Percentiles rank a stretch among this genome's conserved stretches.
These are phyloP conservation scores for Trichoderma sp. DNA, from an alignment of 2,329 filamentous ascomycete species.

Conservation along the genomic window DNA sequence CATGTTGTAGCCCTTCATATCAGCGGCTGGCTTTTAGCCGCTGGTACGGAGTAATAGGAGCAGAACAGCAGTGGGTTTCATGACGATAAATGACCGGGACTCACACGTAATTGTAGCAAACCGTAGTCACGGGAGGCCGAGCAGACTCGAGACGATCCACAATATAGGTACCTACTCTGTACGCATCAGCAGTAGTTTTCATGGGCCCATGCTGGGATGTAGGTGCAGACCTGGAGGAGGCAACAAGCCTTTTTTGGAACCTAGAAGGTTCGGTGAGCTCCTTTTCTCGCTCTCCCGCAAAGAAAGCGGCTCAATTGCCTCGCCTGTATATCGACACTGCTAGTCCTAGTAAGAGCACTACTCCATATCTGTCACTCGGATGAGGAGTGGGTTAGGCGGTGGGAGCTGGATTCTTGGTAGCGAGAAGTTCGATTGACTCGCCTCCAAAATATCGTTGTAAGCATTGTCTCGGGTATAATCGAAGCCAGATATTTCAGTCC, in stretches of 20 bases:
- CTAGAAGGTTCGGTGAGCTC: slow-evolving; percentile 19
- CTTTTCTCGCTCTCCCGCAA: neutral
- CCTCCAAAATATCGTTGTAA: neutral
- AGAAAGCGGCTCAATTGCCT: slow-evolving; percentile 8
- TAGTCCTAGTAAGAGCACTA: neutral
- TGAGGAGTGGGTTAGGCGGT: slow-evolving; percentile 1
- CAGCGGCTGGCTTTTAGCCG: neutral
- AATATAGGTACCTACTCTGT: neutral
- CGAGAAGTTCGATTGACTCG: slow-evolving; percentile 2
- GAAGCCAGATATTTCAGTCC: neutral
- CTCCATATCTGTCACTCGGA: neutral
- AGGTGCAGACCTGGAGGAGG: neutral
- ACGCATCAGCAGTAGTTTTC: neutral
- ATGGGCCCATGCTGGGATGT: neutral
- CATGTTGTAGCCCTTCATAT: neutral
- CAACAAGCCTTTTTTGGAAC: neutral
- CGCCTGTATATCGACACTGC: slow-evolving; percentile 9
- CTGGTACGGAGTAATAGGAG: neutral
- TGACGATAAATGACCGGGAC: neutral
- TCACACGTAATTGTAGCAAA: neutral
- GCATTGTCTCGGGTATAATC: slow-evolving; percentile 22
- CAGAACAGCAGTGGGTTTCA: neutral
- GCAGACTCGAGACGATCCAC: neutral
- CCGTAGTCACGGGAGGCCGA: neutral
- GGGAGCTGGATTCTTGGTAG: neutral